Conservation (phyloP, 805 yeast species). For the Jamesozyma jinghongensis region DNA sequence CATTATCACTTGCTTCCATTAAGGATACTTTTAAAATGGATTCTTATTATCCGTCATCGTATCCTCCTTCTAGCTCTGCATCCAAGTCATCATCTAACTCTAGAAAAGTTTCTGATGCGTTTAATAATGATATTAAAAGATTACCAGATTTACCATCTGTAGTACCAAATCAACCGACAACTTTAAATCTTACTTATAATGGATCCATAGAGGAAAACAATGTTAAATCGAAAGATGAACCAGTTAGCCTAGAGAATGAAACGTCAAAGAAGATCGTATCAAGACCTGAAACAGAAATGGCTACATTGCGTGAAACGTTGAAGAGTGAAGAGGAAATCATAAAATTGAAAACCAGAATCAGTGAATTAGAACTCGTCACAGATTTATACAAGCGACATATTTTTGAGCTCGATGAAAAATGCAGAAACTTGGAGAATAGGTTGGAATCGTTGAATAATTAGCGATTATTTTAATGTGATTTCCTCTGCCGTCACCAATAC, state of each 20-base stretch:
- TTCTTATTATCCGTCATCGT: background rate
- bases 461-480: too few species aligned
- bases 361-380: conserved; percentile 83
- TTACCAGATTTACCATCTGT: background rate
- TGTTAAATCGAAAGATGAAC: background rate
- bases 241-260: conserved; percentile 1
- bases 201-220: background rate
- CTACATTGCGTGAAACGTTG: conserved; percentile 9
- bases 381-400: conserved; percentile 80
- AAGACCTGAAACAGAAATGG: background rate
- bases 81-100: background rate
- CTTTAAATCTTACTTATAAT: background rate
- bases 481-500: too few species aligned
- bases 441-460: background rate
- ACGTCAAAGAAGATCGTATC: background rate
- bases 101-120: background rate
- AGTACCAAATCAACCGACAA: background rate
- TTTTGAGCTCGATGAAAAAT: conserved; percentile 56
- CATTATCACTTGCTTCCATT: conserved; percentile 3
- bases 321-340: conserved; percentile 30
- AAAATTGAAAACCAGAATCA: conserved; percentile 61
- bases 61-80: background rate
- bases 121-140: background rate
- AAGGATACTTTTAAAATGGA: conserved; percentile 6
- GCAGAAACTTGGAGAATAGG: conserved; percentile 17